phyloP scores from a whole-genome alignment of 805 yeast species.

The Scheffersomyces ergatensis region DNA sequence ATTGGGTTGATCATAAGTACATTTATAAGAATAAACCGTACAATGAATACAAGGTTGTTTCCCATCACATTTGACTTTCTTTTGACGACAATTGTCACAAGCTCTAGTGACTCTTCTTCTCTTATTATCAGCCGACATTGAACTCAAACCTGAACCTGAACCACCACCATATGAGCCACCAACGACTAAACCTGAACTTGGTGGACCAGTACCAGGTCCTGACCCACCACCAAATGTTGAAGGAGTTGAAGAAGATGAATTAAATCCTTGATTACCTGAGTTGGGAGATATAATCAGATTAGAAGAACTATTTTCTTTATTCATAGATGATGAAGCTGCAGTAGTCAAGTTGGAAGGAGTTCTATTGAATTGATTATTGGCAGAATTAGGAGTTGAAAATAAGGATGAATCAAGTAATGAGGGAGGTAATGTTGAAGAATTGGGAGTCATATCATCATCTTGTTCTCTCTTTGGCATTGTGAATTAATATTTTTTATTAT shows the following conservation, averaged over 20 bases:
- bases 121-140: conserved; percentile 35
- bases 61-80: conserved; percentile 80
- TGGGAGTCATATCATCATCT: not conserved
- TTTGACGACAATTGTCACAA: conserved; percentile 71
- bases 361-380: not conserved
- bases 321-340: not conserved
- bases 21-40: conserved; percentile 80
- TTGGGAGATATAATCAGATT: not conserved
- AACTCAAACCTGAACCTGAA: too few relatives aligned
- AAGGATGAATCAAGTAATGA: not conserved
- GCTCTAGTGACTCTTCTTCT: conserved; percentile 70
- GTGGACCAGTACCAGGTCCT: too few relatives aligned
- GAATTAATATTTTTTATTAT: too few relatives aligned
- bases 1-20: conserved; percentile 81
- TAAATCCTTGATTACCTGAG: too few relatives aligned
- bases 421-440: not conserved
- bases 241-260: too few relatives aligned
- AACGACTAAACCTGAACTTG: too few relatives aligned
- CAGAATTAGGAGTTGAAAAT: not conserved
- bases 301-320: not conserved
- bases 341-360: not conserved
- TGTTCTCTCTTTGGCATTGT: not conserved
- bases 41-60: conserved; percentile 78
- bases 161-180: too few relatives aligned
- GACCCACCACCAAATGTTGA: too few relatives aligned